phyloP scores from a whole-genome alignment of 1,284 basidiomycete species.

The Tylopilus sp. region DNA sequence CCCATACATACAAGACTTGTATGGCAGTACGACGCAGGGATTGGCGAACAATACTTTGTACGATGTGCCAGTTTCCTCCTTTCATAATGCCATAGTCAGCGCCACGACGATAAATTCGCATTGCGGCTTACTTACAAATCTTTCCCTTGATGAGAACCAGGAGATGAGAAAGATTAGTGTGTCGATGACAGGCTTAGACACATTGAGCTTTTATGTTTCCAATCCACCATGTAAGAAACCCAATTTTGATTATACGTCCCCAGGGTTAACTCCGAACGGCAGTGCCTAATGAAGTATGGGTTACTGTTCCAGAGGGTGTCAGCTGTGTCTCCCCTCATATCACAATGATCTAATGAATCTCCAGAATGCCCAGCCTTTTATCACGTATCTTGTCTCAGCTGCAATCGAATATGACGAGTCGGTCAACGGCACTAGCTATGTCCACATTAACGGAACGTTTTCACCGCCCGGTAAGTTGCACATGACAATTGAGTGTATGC shows the following conservation, averaged over 20 bases:
- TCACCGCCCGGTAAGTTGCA: neutral
- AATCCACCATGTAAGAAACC: too few relatives aligned
- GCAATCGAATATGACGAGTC: too few relatives aligned
- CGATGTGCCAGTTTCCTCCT: neutral
- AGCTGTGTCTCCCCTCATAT: neutral
- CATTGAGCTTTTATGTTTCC: neutral
- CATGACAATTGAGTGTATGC: neutral
- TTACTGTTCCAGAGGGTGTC: too few relatives aligned
- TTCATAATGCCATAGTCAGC: neutral
- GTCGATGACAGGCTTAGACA: neutral
- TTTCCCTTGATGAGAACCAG: neutral
- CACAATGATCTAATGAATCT: too few relatives aligned
- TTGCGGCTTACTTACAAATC: neutral
- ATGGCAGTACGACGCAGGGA: neutral
- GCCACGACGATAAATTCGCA: conserved; percentile 1
- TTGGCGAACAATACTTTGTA: neutral
- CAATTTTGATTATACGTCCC: too few relatives aligned
- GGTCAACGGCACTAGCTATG: too few relatives aligned
- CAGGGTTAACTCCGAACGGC: too few relatives aligned
- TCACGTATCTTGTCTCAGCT: too few relatives aligned
- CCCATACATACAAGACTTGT: neutral
- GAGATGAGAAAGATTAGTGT: too few relatives aligned
- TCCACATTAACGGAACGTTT: neutral
- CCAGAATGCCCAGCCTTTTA: too few relatives aligned
- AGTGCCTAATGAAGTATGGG: too few relatives aligned